Evolutionary conservation across 2,329 filamentous ascomycete genomes (phyloP).

Genomic region (Nannizzia gypsea): DNA sequence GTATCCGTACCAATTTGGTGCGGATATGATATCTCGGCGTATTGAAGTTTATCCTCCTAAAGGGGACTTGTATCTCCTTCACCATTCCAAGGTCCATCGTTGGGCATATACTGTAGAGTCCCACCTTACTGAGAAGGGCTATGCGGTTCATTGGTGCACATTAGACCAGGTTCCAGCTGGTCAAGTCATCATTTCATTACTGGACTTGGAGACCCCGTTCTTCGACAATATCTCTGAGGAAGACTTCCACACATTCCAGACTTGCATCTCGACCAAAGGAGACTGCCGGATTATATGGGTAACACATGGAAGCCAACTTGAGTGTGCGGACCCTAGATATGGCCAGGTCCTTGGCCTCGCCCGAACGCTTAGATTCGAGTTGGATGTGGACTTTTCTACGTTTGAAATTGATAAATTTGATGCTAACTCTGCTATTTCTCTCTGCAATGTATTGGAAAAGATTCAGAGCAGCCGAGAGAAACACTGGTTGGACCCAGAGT

Average conservation of each 20-base stretch:
- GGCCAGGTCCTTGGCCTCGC: conserved; percentile 3
- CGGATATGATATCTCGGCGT: neutral
- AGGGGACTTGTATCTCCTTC: neutral
- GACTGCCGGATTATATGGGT: conserved; percentile 10
- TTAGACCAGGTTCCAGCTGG: neutral
- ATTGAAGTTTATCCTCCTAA: neutral
- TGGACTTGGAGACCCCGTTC: neutral
- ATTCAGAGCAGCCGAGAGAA: neutral
- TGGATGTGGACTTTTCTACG: conserved; percentile 4
- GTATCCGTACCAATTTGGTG: neutral
- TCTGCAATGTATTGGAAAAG: neutral
- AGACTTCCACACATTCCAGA: conserved; percentile 14
- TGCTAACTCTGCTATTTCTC: neutral
- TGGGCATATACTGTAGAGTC: neutral
- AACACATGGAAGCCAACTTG: neutral
- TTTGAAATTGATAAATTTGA: conserved; percentile 6
- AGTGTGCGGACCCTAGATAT: conserved; percentile 7
- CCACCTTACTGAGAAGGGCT: neutral
- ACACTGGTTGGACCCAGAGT: neutral
- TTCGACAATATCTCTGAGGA: neutral
- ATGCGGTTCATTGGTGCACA: neutral
- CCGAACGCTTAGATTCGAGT: conserved; percentile 7
- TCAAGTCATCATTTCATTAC: neutral
- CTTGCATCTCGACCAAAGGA: neutral
- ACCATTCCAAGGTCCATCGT: neutral